These are phyloP conservation scores for Phytophthora pluvialis DNA, from an alignment of 352 stramenopile genomes.

Conservation along the genomic window DNA sequence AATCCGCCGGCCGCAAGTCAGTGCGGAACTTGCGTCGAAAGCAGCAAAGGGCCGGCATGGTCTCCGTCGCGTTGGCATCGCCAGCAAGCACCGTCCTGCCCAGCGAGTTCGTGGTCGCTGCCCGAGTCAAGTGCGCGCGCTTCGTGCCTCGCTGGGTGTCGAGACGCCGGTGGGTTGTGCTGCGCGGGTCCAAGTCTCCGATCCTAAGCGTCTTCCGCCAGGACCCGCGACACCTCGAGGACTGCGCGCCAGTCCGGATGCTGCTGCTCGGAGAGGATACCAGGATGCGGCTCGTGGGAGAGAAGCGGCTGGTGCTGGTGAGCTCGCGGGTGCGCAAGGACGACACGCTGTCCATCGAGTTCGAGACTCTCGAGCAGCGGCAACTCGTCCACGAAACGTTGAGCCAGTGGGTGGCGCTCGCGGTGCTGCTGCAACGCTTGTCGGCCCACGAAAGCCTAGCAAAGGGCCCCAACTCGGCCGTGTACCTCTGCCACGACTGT, in stretches of 20 bases:
- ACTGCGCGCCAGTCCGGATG: conserved; percentile 45
- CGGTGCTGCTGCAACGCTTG: conserved; percentile 56
- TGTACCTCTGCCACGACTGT: conserved; percentile 58
- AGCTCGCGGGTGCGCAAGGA: conserved; percentile 61
- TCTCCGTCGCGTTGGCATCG: not conserved
- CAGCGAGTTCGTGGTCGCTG: conserved; percentile 56
- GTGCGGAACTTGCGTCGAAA: conserved; percentile 12
- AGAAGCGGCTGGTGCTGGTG: conserved; percentile 55
- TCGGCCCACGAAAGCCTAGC: conserved; percentile 53
- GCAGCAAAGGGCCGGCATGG: conserved; percentile 1
- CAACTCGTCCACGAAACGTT: conserved; percentile 58
- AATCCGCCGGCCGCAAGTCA: conserved; percentile 4
- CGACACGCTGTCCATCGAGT: conserved; percentile 59
- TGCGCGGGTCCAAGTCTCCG: conserved; percentile 68
- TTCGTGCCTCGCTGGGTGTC: conserved; percentile 65
- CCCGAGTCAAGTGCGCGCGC: conserved; percentile 53
- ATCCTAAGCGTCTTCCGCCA: conserved; percentile 62
- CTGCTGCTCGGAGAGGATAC: conserved; percentile 64
- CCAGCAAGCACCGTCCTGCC: conserved; percentile 34
- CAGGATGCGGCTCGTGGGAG: conserved; percentile 42
- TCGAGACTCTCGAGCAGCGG: conserved; percentile 51
- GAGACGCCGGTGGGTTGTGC: conserved; percentile 59
- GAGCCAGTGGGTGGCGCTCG: conserved; percentile 63
- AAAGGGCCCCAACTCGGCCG: conserved; percentile 55
- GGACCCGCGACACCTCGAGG: conserved; percentile 22